Percentiles rank a stretch among this genome's conserved stretches.
phyloP scores from a whole-genome alignment of 306 rosid species.

The Glycine latifolia region DNA sequence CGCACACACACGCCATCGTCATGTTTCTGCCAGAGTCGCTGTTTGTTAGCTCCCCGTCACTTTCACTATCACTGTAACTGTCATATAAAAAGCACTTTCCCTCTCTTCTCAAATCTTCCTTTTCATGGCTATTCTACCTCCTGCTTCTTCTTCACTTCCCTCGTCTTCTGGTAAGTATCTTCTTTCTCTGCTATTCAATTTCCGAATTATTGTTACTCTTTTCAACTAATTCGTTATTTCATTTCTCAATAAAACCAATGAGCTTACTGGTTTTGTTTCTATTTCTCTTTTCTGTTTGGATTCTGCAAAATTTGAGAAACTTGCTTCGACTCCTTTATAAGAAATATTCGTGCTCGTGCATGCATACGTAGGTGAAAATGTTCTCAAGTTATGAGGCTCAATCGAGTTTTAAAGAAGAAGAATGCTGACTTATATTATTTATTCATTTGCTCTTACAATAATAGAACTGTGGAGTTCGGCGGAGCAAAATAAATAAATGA shows the following conservation, averaged over 20 bases:
- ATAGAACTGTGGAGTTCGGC: not conserved
- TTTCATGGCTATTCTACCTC: conserved; percentile 12
- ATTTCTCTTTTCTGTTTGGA: no score
- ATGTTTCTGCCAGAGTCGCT: not conserved
- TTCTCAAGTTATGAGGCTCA: not conserved
- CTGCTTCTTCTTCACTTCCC: conserved; percentile 28
- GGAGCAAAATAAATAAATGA: not conserved
- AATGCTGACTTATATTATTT: not conserved
- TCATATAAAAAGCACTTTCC: not conserved
- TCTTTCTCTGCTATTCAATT: not conserved
- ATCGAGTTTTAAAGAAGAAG: not conserved
- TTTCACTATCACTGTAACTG: conserved; percentile 14
- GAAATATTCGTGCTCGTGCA: not conserved
- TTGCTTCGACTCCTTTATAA: no score
- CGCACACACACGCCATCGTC: not conserved
- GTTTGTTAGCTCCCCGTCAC: not conserved
- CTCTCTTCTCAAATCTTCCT: not conserved
- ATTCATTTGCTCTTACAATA: conserved; percentile 21
- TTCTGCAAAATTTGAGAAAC: no score
- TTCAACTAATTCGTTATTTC: not conserved
- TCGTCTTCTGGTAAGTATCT: conserved; percentile 24
- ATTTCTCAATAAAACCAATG: not conserved
- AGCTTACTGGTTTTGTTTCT: no score
- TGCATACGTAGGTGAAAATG: conserved; percentile 1
- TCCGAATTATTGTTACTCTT: not conserved